Conservation (phyloP, 768 basidiomycete species). For the Dacryopinax primogenitus region DNA sequence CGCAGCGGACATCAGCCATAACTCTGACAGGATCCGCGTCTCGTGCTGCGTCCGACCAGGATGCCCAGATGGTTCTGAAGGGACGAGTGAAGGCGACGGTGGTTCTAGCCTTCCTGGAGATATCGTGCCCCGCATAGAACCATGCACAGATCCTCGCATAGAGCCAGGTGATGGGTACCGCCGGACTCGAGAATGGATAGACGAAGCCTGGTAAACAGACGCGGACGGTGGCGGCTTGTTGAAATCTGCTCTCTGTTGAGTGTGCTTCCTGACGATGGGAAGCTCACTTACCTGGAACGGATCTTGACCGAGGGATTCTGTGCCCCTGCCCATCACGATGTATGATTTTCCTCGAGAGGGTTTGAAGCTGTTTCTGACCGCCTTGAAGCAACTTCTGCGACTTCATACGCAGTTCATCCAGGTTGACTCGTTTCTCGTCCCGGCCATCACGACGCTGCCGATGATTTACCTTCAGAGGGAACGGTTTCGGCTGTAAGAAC, state of each 20-base stretch:
- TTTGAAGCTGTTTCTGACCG: background rate
- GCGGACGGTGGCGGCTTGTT: slow-evolving; percentile 45
- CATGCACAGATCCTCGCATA: background rate
- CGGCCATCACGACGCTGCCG: background rate
- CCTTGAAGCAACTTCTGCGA: slow-evolving; percentile 1
- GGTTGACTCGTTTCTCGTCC: slow-evolving; percentile 1
- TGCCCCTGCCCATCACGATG: background rate
- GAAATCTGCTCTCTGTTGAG: slow-evolving; percentile 39
- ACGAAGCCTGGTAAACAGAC: slow-evolving; percentile 58
- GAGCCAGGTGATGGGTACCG: background rate
- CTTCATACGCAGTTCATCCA: slow-evolving; percentile 7
- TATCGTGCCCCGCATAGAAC: background rate
- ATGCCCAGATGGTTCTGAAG: background rate
- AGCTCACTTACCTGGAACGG: slow-evolving; percentile 48
- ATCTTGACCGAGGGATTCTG: slow-evolving; percentile 44
- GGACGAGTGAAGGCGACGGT: background rate
- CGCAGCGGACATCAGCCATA: slow-evolving; percentile 91
- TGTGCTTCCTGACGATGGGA: background rate
- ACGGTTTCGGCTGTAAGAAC: background rate
- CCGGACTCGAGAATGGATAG: slow-evolving; percentile 63
- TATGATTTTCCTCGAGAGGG: slow-evolving; percentile 6
- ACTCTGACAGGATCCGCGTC: slow-evolving; percentile 58
- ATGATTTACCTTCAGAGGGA: background rate
- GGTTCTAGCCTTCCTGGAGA: background rate
- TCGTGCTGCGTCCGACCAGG: slow-evolving; percentile 35